Conservation (phyloP, 31 red algal species). For the Odonthalia washingtoniensis region DNA sequence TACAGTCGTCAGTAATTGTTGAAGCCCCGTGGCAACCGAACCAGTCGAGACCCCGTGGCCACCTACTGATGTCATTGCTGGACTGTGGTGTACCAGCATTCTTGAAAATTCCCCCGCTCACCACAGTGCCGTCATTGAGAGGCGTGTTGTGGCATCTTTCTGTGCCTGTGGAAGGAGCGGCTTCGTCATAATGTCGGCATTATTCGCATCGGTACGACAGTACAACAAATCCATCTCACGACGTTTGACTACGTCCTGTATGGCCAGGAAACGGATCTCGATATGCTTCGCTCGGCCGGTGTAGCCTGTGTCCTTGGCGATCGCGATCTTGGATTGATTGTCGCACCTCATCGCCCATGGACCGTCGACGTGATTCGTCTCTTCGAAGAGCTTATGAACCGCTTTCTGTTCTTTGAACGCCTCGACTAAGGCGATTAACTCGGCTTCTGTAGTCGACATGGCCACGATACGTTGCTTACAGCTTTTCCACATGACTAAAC, state of each 20-base stretch:
- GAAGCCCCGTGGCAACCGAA: too few relatives aligned
- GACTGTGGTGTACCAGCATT: too few relatives aligned
- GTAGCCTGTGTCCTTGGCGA: constrained; percentile 10
- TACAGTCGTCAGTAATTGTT: too few relatives aligned
- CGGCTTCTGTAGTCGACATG: constrained; percentile 34
- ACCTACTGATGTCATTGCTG: too few relatives aligned
- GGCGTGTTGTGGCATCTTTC: too few relatives aligned
- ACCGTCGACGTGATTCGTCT: neutral
- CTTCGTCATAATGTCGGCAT: constrained; percentile 16
- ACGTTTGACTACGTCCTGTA: neutral
- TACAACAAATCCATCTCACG: neutral
- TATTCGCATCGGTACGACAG: neutral
- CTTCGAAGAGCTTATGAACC: neutral
- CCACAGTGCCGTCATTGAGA: too few relatives aligned
- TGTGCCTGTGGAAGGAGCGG: too few relatives aligned
- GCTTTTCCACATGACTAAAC: constrained; percentile 12
- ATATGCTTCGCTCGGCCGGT: constrained; percentile 2
- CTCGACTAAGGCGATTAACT: constrained; percentile 26
- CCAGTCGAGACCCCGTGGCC: too few relatives aligned
- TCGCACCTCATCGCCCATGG: neutral
- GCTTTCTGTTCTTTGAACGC: constrained; percentile 6
- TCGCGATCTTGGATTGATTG: constrained; percentile 34
- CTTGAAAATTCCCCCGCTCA: too few relatives aligned
- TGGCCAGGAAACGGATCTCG: neutral
- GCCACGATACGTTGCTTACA: constrained; percentile 26